A percentile compares a stretch with the other conserved stretches of the same genome.
Conservation (phyloP, 2,329 filamentous ascomycete genomes). For the Trichoderma simmonsii region DNA sequence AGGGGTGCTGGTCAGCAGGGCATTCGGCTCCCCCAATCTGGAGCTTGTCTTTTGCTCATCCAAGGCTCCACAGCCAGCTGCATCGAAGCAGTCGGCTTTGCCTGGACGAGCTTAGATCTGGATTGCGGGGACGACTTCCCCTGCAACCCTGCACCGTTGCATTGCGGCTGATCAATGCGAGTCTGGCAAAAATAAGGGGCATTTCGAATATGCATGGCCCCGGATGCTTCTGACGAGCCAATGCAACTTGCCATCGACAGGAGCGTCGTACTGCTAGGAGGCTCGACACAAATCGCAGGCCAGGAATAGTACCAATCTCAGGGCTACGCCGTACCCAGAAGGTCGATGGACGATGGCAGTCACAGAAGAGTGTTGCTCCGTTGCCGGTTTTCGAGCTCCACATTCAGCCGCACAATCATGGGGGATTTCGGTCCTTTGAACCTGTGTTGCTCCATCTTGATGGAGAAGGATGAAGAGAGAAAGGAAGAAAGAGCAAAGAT, state of each 20-base stretch:
- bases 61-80: slow-evolving; percentile 1
- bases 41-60: not conserved
- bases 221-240: not conserved
- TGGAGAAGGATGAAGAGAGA: not conserved
- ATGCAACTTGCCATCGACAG: not conserved
- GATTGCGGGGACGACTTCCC: slow-evolving; percentile 1
- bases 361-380: not conserved
- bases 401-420: not conserved
- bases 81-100: not conserved
- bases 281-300: not conserved
- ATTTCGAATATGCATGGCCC: not conserved
- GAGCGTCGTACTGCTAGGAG: not conserved
- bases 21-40: not conserved
- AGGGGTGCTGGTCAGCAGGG: not conserved
- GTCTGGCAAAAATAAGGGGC: slow-evolving; percentile 5
- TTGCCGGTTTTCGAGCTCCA: not conserved
- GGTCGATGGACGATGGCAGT: not conserved
- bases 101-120: slow-evolving; percentile 12
- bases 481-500: not conserved
- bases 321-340: not conserved
- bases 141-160: not conserved
- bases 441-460: not conserved
- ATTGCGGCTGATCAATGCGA: slow-evolving; percentile 8
- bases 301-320: not conserved
- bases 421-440: not conserved